phyloP scores from a whole-genome alignment of 768 basidiomycete species.

The Psilocybe subaeruginosa region DNA sequence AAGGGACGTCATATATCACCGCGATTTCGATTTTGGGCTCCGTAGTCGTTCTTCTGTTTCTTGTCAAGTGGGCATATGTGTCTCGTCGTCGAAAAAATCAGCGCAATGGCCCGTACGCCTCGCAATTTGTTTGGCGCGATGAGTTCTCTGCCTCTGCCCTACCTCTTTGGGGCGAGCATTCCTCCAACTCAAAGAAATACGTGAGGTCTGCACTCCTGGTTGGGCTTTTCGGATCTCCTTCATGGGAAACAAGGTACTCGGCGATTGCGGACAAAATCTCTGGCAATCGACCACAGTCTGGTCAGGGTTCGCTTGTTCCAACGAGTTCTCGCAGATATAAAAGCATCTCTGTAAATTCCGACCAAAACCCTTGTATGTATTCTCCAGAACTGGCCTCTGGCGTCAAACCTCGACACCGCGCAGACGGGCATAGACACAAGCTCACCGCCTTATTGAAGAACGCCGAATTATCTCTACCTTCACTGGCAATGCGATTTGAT shows the following conservation, averaged over 20 bases:
- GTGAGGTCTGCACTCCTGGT: conserved; percentile 41
- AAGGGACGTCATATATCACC: conserved; percentile 5
- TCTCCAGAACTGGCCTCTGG: background rate
- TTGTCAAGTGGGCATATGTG: conserved; percentile 22
- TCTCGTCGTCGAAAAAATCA: conserved; percentile 13
- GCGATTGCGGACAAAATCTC: conserved; percentile 3
- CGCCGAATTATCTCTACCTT: background rate
- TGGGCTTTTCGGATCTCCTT: conserved; percentile 48
- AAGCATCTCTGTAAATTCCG: background rate
- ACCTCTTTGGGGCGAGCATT: background rate
- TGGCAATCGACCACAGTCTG: background rate
- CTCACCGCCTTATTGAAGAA: background rate
- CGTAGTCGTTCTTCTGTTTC: conserved; percentile 20
- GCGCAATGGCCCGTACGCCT: background rate
- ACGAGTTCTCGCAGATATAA: background rate
- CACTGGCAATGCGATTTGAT: background rate
- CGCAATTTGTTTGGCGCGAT: conserved; percentile 7
- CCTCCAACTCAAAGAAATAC: background rate
- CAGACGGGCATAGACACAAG: background rate
- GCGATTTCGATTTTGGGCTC: conserved; percentile 10
- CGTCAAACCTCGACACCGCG: background rate
- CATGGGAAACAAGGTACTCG: conserved; percentile 42
- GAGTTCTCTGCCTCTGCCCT: conserved; percentile 14
- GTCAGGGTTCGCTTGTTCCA: background rate
- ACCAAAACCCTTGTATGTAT: background rate